phyloP scores from a whole-genome alignment of 2,329 filamentous ascomycete species.

The Paecilomyces niveus region DNA sequence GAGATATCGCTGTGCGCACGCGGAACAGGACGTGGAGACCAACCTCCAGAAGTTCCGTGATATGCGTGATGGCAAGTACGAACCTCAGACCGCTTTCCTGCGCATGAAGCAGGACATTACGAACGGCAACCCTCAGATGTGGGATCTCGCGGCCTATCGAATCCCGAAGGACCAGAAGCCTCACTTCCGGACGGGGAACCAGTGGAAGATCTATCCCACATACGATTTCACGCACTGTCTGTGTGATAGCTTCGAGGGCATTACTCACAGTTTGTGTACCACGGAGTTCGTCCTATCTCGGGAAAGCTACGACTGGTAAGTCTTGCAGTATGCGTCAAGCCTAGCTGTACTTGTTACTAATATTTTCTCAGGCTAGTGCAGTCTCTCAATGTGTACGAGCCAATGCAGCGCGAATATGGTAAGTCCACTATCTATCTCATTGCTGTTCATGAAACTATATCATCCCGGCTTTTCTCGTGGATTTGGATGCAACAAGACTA shows the following conservation, averaged over 20 bases:
- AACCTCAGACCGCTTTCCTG: background rate
- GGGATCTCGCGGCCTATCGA: slow-evolving; percentile 89
- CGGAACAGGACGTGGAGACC: slow-evolving; percentile 66
- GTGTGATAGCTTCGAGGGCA: slow-evolving; percentile 85
- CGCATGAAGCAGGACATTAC: slow-evolving; percentile 51
- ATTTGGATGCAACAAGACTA: slow-evolving; percentile 2
- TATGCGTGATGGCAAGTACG: slow-evolving; percentile 1
- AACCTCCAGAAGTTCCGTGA: slow-evolving; percentile 57
- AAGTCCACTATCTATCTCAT: background rate
- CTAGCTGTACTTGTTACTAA: background rate
- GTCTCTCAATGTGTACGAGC: slow-evolving; percentile 67
- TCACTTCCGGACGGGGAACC: slow-evolving; percentile 60
- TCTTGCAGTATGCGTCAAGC: slow-evolving; percentile 42
- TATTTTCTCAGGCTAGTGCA: background rate
- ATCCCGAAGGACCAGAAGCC: slow-evolving; percentile 55
- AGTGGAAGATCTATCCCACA: slow-evolving; percentile 91
- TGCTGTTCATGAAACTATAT: background rate
- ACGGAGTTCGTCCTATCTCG: slow-evolving; percentile 82
- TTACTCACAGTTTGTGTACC: slow-evolving; percentile 88
- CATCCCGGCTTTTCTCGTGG: background rate
- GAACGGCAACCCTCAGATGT: slow-evolving; percentile 87
- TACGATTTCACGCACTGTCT: slow-evolving; percentile 91
- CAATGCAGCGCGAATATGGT: slow-evolving; percentile 83
- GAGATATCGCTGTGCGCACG: slow-evolving; percentile 71
- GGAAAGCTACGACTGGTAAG: slow-evolving; percentile 85